These are phyloP conservation scores for Lentithecium fluviatile DNA, from an alignment of 495 filamentous ascomycete species.

Conservation along the genomic window DNA sequence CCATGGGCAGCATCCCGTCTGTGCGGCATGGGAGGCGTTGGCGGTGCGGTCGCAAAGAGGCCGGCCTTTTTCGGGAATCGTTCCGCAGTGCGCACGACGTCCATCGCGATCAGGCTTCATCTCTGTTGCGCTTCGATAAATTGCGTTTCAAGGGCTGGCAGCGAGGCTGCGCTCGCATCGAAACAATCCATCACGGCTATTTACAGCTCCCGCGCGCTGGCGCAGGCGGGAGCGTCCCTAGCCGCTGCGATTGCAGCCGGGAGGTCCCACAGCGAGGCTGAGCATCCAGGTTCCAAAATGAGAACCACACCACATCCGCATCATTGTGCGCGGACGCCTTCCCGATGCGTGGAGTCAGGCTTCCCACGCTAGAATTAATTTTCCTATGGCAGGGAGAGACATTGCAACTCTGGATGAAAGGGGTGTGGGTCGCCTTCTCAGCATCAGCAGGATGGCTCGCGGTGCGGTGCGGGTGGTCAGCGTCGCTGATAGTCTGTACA, in stretches of 20 bases:
- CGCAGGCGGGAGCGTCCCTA: not conserved
- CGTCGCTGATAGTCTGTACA: not conserved
- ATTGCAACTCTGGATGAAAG: too few species aligned
- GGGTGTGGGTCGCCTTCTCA: not conserved
- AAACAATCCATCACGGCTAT: not conserved
- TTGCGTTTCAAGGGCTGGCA: not conserved
- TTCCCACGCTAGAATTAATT: too few species aligned
- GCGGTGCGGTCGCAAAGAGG: too few species aligned
- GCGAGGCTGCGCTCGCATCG: constrained; percentile 2
- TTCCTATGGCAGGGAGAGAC: too few species aligned
- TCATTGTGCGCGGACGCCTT: not conserved
- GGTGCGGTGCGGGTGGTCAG: not conserved
- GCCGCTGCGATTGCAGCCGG: not conserved
- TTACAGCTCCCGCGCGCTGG: not conserved
- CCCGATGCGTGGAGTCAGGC: too few species aligned
- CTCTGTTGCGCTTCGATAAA: not conserved
- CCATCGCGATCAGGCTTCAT: not conserved
- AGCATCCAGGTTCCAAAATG: not conserved
- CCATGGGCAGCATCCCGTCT: too few species aligned
- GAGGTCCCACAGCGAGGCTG: not conserved
- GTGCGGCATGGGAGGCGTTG: too few species aligned
- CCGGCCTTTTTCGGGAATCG: too few species aligned
- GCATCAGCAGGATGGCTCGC: not conserved
- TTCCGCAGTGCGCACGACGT: too few species aligned
- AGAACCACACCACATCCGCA: not conserved